Base-by-base conservation (phyloP, 768 basidiomycete genomes). In the Gloeophyllum trabeum region DNA sequence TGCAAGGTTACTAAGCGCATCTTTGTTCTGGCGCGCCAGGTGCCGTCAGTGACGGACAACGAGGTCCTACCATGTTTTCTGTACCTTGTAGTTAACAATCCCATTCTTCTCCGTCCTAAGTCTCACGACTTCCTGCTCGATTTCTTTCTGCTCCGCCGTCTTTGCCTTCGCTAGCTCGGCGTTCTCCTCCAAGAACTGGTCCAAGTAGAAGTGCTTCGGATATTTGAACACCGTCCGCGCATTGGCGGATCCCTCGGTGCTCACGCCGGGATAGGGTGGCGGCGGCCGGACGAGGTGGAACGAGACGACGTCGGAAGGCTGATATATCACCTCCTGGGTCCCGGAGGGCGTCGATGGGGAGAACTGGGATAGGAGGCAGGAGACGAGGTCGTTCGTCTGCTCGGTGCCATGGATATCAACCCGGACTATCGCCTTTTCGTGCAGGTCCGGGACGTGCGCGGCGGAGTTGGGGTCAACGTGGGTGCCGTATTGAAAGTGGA, bases 141-240 rank as follows among this genome's bases (percentile, higher is more conserved):
- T 64, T 21, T 67, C 60, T 10, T 59, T 54, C 49, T 59, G 63
- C 34, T 59, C 46, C 32, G 6, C 45, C 24, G 63, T 50, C 49
- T 65, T 67, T 36, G 53, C 51, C 12, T 58, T 55, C 10, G 68
- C 63, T 21, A 69, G 50, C 5, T 66, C 65, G 3, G 73, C 49
- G 32, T 83, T 85, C 39, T 69, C 66, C 39, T 65, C 65, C 47
- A 88, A 48, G 49, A 86, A 90, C 40, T 77, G 74, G 53, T 90
- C 87, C 36, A 89, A 62, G 54, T 75, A 86, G 37, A 90, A 63
- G 16, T 65, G 62, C 48, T 71, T 73, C 2, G 86, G 85, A 49
- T 71, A 90, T 12, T 54, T 57, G 48, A 88, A 79, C 3, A 49
- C 50, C 43, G 55, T 55, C 52, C 60, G 23, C 63, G 60, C 14